A percentile compares a stretch with the other conserved stretches of the same genome.
These are phyloP conservation scores for Paramecium caudatum DNA, from an alignment of 73 alveolate genomes.

Conservation along the genomic window DNA sequence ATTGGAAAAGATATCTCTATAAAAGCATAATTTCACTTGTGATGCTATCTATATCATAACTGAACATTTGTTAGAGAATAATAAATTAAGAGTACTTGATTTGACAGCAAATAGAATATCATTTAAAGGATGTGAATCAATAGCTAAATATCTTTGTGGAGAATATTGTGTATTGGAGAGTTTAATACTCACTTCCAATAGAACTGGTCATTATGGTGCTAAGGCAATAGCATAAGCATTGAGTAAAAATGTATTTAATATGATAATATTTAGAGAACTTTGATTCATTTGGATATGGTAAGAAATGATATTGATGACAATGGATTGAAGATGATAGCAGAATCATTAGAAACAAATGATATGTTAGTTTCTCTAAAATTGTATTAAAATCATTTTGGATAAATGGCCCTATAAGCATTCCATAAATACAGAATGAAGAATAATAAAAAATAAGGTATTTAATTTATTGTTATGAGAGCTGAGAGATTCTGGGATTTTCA, in stretches of 20 bases:
- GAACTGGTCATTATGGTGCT: constrained; percentile 96
- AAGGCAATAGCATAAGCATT: constrained; percentile 97
- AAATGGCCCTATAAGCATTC: constrained; percentile 84
- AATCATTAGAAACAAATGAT: constrained; percentile 85
- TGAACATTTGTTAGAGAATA: constrained; percentile 94
- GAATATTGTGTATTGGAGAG: constrained; percentile 94
- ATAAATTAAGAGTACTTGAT: constrained; percentile 95
- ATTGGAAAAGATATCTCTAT: constrained; percentile 92
- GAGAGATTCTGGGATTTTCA: constrained; percentile 88
- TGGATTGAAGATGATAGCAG: constrained; percentile 91
- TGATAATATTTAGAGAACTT: constrained; percentile 78
- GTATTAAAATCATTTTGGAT: constrained; percentile 91
- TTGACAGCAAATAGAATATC: constrained; percentile 96
- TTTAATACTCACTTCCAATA: constrained; percentile 92
- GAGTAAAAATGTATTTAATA: constrained; percentile 81
- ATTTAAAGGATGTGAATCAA: constrained; percentile 96
- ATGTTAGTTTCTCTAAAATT: constrained; percentile 84
- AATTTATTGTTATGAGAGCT: background rate
- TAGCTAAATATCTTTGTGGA: constrained; percentile 93
- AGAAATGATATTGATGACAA: constrained; percentile 97
- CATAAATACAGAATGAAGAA: constrained; percentile 82
- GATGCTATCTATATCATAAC: constrained; percentile 95
- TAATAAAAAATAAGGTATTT: constrained; percentile 82
- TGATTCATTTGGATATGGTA: constrained; percentile 97
- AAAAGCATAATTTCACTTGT: constrained; percentile 93